phyloP scores from a whole-genome alignment of 768 basidiomycete species.

The Xerocomus brunneocitrinus region DNA sequence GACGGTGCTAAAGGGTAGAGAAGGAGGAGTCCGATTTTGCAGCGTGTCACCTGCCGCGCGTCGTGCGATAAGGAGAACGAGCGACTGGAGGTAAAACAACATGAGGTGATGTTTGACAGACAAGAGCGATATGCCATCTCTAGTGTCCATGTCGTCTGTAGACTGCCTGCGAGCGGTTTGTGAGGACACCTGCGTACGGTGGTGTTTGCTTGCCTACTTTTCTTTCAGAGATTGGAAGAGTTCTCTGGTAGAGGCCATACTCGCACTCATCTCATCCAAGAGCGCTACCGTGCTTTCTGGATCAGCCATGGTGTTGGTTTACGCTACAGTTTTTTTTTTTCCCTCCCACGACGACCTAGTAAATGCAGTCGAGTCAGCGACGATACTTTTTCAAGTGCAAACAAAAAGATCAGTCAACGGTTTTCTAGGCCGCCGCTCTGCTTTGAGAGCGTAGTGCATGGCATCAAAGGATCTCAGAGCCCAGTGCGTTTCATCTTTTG shows the following conservation, averaged over 20 bases:
- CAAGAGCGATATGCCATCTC: slow-evolving; percentile 86
- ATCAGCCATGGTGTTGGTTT: slow-evolving; percentile 14
- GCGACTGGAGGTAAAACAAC: slow-evolving; percentile 80
- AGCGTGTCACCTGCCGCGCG: slow-evolving; percentile 66
- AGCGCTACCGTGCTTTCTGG: slow-evolving; percentile 16
- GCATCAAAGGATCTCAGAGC: slow-evolving; percentile 51
- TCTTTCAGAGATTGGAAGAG: slow-evolving; percentile 49
- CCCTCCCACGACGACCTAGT: neutral
- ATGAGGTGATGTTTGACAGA: slow-evolving; percentile 83
- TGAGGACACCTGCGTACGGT: slow-evolving; percentile 10
- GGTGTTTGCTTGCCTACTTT: slow-evolving; percentile 39
- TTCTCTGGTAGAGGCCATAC: slow-evolving; percentile 58
- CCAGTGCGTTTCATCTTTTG: slow-evolving; percentile 57
- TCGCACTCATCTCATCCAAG: slow-evolving; percentile 55
- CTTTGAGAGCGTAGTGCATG: slow-evolving; percentile 45
- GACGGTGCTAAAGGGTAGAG: slow-evolving; percentile 46
- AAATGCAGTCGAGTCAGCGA: slow-evolving; percentile 9
- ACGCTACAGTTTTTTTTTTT: neutral
- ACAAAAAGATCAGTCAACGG: slow-evolving; percentile 48
- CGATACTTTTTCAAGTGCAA: neutral
- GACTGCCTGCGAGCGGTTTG: slow-evolving; percentile 22
- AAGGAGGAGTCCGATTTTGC: slow-evolving; percentile 43
- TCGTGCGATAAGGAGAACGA: slow-evolving; percentile 69
- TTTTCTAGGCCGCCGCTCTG: slow-evolving; percentile 60
- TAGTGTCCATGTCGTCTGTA: slow-evolving; percentile 44